These are phyloP conservation scores for Flaveria trinervia DNA, from an alignment of 129 eudicot species.

Conservation along the genomic window DNA sequence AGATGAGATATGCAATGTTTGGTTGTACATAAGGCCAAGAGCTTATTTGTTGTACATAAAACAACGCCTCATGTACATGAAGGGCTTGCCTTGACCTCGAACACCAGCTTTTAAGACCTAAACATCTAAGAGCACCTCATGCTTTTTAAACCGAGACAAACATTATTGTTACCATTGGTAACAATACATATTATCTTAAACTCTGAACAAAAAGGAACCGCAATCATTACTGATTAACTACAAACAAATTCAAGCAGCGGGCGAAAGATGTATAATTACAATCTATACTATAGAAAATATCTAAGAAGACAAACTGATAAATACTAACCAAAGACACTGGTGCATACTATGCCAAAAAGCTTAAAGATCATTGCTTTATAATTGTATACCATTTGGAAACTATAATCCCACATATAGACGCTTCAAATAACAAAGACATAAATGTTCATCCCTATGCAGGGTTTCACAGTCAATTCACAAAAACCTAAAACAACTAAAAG, in stretches of 20 bases:
- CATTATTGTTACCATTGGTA: not conserved
- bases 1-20: too few relatives aligned
- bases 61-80: too few relatives aligned
- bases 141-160: too few relatives aligned
- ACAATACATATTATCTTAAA: not conserved
- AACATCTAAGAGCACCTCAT: too few relatives aligned
- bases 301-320: not conserved
- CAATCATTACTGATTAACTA: not conserved
- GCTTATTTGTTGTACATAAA: too few relatives aligned
- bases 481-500: not conserved
- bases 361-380: not conserved
- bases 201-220: not conserved
- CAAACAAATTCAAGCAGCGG: not conserved
- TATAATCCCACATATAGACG: not conserved
- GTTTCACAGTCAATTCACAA: not conserved
- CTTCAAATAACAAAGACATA: not conserved
- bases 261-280: too few relatives aligned
- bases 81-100: not conserved
- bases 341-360: not conserved
- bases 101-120: too few relatives aligned
- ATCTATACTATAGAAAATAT: not conserved
- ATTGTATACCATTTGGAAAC: not conserved
- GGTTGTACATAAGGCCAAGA: too few relatives aligned
- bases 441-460: not conserved
- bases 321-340: not conserved